Conservation (phyloP, 257 asterid species). For the Salvia splendens region DNA sequence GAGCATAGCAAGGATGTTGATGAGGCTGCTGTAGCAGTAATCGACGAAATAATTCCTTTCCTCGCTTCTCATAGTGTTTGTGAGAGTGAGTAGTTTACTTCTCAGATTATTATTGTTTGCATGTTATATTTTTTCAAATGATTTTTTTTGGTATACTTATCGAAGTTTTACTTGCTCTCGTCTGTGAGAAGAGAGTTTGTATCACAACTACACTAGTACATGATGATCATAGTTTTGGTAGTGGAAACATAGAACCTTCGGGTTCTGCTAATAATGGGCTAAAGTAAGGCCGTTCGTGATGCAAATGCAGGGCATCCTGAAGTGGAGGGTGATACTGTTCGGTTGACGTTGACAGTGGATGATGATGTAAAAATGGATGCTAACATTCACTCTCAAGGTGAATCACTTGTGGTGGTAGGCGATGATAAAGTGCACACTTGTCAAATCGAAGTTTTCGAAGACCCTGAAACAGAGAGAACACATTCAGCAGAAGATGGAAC, state of each 20-base stretch:
- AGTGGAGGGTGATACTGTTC: constrained; percentile 26
- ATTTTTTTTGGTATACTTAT: background rate
- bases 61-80: constrained; percentile 32
- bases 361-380: constrained; percentile 14
- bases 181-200: constrained; percentile 20
- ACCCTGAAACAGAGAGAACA: constrained; percentile 32
- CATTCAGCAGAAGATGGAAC: constrained; percentile 6
- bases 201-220: constrained; percentile 40
- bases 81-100: constrained; percentile 4
- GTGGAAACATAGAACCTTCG: constrained; percentile 27
- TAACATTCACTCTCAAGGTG: constrained; percentile 24
- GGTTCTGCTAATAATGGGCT: constrained; percentile 34
- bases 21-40: constrained; percentile 68
- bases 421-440: constrained; percentile 27
- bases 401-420: constrained; percentile 37
- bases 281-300: constrained; percentile 34
- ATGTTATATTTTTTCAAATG: constrained; percentile 5
- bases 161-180: constrained; percentile 2
- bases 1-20: constrained; percentile 71
- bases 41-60: constrained; percentile 72
- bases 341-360: constrained; percentile 26
- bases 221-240: constrained; percentile 29
- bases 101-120: constrained; percentile 23
- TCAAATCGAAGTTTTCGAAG: constrained; percentile 31
- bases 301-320: constrained; percentile 32